Conservation (phyloP, 2,329 filamentous ascomycete species). For the Uncinocarpus reesii region DNA sequence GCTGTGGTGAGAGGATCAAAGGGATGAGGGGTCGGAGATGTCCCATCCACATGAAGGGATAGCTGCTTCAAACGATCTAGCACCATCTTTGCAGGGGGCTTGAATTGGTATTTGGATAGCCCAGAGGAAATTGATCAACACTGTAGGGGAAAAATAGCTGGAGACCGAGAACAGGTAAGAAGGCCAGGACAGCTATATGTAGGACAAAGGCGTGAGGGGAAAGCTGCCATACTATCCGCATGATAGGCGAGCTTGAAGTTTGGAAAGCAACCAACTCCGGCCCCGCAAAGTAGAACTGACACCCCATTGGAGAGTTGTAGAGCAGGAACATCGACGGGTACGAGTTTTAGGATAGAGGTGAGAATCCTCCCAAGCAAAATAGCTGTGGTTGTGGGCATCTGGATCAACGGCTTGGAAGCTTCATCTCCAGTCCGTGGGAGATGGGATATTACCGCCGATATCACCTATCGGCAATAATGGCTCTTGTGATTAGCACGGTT, state of each 20-base stretch:
- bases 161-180: neutral
- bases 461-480: too few species aligned
- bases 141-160: neutral
- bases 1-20: conserved; percentile 63
- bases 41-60: conserved; percentile 50
- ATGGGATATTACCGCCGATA: too few species aligned
- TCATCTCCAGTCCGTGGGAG: too few species aligned
- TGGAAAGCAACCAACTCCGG: neutral
- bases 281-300: conserved; percentile 1
- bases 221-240: conserved; percentile 34
- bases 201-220: conserved; percentile 8
- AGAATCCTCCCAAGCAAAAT: neutral
- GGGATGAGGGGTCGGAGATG: conserved; percentile 52
- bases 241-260: conserved; percentile 44
- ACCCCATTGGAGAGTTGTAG: neutral
- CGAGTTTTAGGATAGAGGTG: neutral
- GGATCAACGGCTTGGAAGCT: neutral
- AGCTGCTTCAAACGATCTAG: conserved; percentile 55
- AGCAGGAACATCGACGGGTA: neutral
- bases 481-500: neutral
- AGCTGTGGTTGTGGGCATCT: too few species aligned
- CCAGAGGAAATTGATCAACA: neutral
- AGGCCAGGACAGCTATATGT: conserved; percentile 8
- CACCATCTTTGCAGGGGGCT: conserved; percentile 39
- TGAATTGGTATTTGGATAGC: neutral